These are phyloP conservation scores for Papiliotrema laurentii DNA, from an alignment of 1,284 basidiomycete species.

Conservation along the genomic window DNA sequence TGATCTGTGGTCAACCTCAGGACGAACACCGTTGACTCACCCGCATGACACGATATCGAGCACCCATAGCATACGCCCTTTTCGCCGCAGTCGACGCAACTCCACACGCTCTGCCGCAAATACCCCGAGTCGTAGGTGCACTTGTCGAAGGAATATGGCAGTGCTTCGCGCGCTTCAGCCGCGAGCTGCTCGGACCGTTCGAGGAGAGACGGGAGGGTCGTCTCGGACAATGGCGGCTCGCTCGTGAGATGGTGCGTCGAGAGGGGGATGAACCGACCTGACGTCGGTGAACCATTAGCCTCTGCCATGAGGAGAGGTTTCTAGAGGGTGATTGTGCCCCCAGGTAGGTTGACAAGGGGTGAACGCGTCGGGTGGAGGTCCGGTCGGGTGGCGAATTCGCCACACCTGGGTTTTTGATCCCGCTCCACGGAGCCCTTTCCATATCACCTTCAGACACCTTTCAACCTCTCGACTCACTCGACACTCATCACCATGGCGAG, in stretches of 20 bases:
- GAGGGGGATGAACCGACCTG: conserved; percentile 20
- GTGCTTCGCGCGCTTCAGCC: conserved; percentile 38
- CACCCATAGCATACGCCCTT: conserved; percentile 47
- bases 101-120: conserved; percentile 43
- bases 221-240: conserved; percentile 17
- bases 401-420: background rate
- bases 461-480: background rate
- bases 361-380: background rate
- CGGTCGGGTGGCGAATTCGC: background rate
- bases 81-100: conserved; percentile 37
- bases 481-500: conserved; percentile 2
- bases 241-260: conserved; percentile 20
- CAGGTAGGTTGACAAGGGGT: background rate
- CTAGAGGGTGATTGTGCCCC: background rate
- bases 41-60: conserved; percentile 46
- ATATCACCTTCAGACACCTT: background rate
- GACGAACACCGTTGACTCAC: conserved; percentile 17
- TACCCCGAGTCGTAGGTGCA: conserved; percentile 41
- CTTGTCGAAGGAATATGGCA: conserved; percentile 45
- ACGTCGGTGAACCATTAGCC: conserved; percentile 3
- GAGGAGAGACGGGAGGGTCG: conserved; percentile 37
- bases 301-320: background rate
- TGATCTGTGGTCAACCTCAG: conserved; percentile 29
- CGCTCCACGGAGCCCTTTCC: background rate
- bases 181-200: conserved; percentile 35